phyloP scores from a whole-genome alignment of 805 yeast species.

The Yarrowia hollandica region DNA sequence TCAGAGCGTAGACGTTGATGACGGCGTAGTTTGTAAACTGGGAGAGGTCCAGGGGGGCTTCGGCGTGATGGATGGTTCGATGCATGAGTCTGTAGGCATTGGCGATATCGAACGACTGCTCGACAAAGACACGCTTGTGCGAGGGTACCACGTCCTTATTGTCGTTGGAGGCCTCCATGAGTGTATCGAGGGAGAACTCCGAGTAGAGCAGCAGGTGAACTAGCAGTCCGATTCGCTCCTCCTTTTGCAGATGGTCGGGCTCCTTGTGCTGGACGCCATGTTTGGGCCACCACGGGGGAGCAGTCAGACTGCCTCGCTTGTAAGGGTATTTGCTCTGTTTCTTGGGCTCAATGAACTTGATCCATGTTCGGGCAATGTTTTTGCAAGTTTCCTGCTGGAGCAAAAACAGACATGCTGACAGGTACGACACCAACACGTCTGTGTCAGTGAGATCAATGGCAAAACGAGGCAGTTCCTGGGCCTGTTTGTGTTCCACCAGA shows the following conservation, averaged over 20 bases:
- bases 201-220: constrained; percentile 27
- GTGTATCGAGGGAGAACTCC: not conserved
- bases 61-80: not conserved
- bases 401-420: not conserved
- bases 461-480: constrained; percentile 6
- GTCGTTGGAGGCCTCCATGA: constrained; percentile 2
- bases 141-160: constrained; percentile 3
- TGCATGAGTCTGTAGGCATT: not conserved
- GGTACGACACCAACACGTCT: not conserved
- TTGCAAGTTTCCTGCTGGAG: constrained; percentile 57
- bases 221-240: constrained; percentile 55
- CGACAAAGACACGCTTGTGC: constrained; percentile 8
- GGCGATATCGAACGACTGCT: not conserved
- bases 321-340: constrained; percentile 68
- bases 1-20: not conserved
- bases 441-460: not conserved
- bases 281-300: constrained; percentile 74
- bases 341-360: constrained; percentile 61
- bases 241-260: constrained; percentile 70
- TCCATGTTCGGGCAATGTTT: constrained; percentile 65
- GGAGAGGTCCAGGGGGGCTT: not conserved
- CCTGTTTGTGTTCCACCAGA: not conserved
- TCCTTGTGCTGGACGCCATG: constrained; percentile 56
- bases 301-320: constrained; percentile 49
- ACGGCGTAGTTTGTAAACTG: not conserved